Evolutionary conservation across 305 asterid genomes (phyloP).

Genomic region (Fraxinus angustifolia): DNA sequence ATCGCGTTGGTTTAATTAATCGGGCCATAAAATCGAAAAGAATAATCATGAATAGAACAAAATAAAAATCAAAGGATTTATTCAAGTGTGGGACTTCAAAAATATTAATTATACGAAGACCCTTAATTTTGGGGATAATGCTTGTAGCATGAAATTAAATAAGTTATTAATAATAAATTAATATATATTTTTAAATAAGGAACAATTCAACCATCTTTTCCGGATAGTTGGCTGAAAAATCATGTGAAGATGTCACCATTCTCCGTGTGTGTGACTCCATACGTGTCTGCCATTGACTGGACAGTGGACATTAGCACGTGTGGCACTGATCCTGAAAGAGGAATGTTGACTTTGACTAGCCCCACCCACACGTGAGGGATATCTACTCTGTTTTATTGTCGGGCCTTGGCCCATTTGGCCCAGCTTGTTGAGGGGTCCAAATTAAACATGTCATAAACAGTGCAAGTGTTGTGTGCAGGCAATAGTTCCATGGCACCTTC

Average conservation of each 20-base stretch:
- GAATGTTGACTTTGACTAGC: constrained; percentile 40
- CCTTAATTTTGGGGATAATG: neutral
- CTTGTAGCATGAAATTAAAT: neutral
- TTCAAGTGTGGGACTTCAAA: neutral
- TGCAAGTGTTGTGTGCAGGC: constrained; percentile 16
- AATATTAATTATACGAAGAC: neutral
- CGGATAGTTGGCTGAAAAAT: constrained; percentile 22
- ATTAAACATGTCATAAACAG: constrained; percentile 20
- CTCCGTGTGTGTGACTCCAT: constrained; percentile 23
- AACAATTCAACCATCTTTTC: constrained; percentile 18
- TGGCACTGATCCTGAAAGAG: constrained; percentile 25
- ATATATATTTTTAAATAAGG: neutral
- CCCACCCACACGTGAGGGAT: constrained; percentile 57
- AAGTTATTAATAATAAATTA: neutral
- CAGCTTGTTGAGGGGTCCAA: constrained; percentile 26
- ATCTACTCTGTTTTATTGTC: constrained; percentile 41
- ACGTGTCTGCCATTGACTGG: constrained; percentile 49
- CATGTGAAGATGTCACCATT: constrained; percentile 37
- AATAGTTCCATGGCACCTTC: constrained; percentile 17
- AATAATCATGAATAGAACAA: neutral
- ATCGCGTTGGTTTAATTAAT: neutral
- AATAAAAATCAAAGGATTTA: neutral
- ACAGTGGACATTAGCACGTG: constrained; percentile 40
- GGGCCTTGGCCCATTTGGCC: constrained; percentile 41
- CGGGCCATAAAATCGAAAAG: neutral